A percentile compares a stretch with the other conserved stretches of the same genome.
phyloP scores from a whole-genome alignment of 177 flowering plant genomes.

The Vitis hybrid region DNA sequence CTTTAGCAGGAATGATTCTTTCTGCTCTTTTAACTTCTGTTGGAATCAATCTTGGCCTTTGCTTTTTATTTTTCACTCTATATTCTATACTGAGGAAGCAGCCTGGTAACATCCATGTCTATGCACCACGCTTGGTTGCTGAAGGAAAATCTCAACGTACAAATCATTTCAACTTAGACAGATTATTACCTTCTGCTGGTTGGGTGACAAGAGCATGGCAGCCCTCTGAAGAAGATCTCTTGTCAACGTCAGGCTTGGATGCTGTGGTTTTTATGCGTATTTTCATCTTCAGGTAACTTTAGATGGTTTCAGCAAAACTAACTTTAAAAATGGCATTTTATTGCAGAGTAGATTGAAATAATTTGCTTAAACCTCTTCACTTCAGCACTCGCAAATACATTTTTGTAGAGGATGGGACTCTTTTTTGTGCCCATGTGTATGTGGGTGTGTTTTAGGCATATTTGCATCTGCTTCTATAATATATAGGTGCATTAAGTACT shows the following conservation, averaged over 20 bases:
- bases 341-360: background rate
- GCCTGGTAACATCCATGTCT: constrained; percentile 57
- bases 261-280: constrained; percentile 83
- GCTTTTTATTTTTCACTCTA: constrained; percentile 65
- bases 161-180: constrained; percentile 49
- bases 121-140: constrained; percentile 71
- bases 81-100: constrained; percentile 85
- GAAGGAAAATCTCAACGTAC: constrained; percentile 37
- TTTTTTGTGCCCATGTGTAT: too few species aligned
- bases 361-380: background rate
- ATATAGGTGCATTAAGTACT: too few species aligned
- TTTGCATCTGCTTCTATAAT: too few species aligned
- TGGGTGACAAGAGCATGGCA: constrained; percentile 86
- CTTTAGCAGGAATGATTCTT: constrained; percentile 56
- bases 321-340: background rate
- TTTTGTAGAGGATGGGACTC: too few species aligned
- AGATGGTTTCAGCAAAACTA: background rate
- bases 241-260: constrained; percentile 67
- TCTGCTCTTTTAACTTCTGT: constrained; percentile 92
- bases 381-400: too few species aligned
- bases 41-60: constrained; percentile 84
- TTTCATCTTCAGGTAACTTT: constrained; percentile 66
- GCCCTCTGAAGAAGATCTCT: constrained; percentile 69
- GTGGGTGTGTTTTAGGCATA: too few species aligned
- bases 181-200: constrained; percentile 73